These are phyloP conservation scores for Colletotrichum godetiae DNA, from an alignment of 2,329 filamentous ascomycete species.

Conservation along the genomic window DNA sequence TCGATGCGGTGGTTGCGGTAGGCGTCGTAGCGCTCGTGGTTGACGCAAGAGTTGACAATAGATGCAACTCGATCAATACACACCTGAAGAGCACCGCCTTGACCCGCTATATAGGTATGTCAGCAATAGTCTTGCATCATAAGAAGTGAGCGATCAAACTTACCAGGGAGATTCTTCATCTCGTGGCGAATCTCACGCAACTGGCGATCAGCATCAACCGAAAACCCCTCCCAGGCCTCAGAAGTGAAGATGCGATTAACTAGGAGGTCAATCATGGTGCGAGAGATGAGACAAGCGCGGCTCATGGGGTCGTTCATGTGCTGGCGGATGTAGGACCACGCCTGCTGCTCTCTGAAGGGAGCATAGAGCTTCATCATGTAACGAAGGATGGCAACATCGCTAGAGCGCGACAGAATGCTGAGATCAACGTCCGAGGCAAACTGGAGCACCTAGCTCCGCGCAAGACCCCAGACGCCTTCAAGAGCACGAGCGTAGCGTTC, in stretches of 20 bases:
- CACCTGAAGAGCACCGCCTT: slow-evolving; percentile 43
- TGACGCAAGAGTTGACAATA: slow-evolving; percentile 52
- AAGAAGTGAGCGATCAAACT: neutral
- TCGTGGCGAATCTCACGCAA: slow-evolving; percentile 48
- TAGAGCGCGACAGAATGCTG: slow-evolving; percentile 11
- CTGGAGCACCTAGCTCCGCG: slow-evolving; percentile 35
- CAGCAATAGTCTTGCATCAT: neutral
- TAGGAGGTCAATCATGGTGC: slow-evolving; percentile 55
- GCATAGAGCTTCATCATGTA: slow-evolving; percentile 34
- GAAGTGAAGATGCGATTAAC: slow-evolving; percentile 54
- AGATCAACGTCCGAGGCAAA: slow-evolving; percentile 29
- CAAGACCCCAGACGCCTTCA: slow-evolving; percentile 34
- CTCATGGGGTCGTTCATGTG: slow-evolving; percentile 52
- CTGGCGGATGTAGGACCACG: slow-evolving; percentile 53
- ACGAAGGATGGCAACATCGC: slow-evolving; percentile 23
- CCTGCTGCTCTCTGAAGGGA: slow-evolving; percentile 48
- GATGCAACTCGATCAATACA: slow-evolving; percentile 51
- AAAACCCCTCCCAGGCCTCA: slow-evolving; percentile 52
- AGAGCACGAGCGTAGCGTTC: slow-evolving; percentile 33
- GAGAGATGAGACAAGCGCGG: slow-evolving; percentile 56
- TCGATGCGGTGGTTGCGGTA: slow-evolving; percentile 40
- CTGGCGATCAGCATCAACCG: slow-evolving; percentile 46
- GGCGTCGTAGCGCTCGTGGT: slow-evolving; percentile 41
- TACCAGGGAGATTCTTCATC: slow-evolving; percentile 50
- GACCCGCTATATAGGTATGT: slow-evolving; percentile 17